phyloP scores from a whole-genome alignment of 2,329 filamentous ascomycete species.

The Hymenoscyphus occultus region DNA sequence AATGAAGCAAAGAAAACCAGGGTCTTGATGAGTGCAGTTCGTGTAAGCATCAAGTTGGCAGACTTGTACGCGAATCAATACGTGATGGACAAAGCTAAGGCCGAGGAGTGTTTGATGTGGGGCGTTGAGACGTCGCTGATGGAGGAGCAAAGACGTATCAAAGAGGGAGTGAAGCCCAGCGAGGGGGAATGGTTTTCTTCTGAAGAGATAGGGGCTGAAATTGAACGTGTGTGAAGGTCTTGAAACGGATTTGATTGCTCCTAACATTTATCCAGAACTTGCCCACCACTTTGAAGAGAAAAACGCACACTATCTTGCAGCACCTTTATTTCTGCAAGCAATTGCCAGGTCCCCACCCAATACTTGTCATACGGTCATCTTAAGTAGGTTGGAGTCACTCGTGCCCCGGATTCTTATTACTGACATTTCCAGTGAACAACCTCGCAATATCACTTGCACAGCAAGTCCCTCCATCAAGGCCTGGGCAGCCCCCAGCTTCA shows the following conservation, averaged over 20 bases:
- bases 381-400: constrained; percentile 54
- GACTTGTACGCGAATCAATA: constrained; percentile 77
- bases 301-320: constrained; percentile 74
- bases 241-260: constrained; percentile 14
- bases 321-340: constrained; percentile 84
- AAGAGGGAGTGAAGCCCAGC: constrained; percentile 64
- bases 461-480: constrained; percentile 37
- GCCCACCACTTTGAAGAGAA: constrained; percentile 73
- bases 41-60: constrained; percentile 78
- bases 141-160: constrained; percentile 58
- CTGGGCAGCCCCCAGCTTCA: constrained; percentile 45
- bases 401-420: background rate
- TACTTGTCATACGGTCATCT: constrained; percentile 73
- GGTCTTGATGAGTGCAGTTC: constrained; percentile 70
- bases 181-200: constrained; percentile 70
- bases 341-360: constrained; percentile 62
- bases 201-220: constrained; percentile 68
- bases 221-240: constrained; percentile 54
- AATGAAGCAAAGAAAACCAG: constrained; percentile 53
- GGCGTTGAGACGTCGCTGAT: constrained; percentile 76
- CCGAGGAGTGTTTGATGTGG: constrained; percentile 73
- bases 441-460: constrained; percentile 69
- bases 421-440: constrained; percentile 66
- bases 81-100: constrained; percentile 68
- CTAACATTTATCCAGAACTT: constrained; percentile 52